Percentiles rank a stretch among this genome's conserved stretches.
These are phyloP conservation scores for Cajanus cajan DNA, from an alignment of 306 rosid species.

Conservation along the genomic window DNA sequence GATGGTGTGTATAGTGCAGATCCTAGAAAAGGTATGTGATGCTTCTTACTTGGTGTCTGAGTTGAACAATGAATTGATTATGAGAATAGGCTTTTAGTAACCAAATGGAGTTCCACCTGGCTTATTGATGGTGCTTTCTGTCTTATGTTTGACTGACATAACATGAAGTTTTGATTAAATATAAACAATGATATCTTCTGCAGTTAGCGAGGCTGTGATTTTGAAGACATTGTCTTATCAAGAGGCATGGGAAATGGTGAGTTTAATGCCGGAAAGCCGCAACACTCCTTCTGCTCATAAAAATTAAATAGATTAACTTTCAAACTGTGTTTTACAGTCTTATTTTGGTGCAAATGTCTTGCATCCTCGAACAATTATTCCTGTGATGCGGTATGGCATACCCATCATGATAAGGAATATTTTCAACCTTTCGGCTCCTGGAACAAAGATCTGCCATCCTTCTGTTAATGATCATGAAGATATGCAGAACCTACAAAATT, in stretches of 20 bases:
- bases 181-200: constrained; percentile 40
- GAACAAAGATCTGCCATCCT: constrained; percentile 84
- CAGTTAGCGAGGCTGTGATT: constrained; percentile 98
- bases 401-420: constrained; percentile 91
- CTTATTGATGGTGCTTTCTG: constrained; percentile 9
- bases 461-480: constrained; percentile 48
- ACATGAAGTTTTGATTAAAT: constrained; percentile 8
- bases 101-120: constrained; percentile 14
- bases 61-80: constrained; percentile 6
- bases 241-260: constrained; percentile 99
- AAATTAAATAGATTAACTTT: constrained; percentile 32
- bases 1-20: constrained; percentile 98
- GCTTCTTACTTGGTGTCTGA: constrained; percentile 21
- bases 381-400: constrained; percentile 85
- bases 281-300: constrained; percentile 19
- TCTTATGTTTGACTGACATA: constrained; percentile 13
- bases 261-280: constrained; percentile 21
- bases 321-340: constrained; percentile 60
- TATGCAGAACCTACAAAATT: constrained; percentile 52
- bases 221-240: constrained; percentile 87
- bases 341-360: constrained; percentile 99
- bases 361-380: constrained; percentile 97
- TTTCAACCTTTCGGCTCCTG: constrained; percentile 87
- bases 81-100: constrained; percentile 12
- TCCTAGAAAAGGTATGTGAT: constrained; percentile 84